These are phyloP conservation scores for Primulina tabacum DNA, from an alignment of 257 asterid genomes.

Conservation along the genomic window DNA sequence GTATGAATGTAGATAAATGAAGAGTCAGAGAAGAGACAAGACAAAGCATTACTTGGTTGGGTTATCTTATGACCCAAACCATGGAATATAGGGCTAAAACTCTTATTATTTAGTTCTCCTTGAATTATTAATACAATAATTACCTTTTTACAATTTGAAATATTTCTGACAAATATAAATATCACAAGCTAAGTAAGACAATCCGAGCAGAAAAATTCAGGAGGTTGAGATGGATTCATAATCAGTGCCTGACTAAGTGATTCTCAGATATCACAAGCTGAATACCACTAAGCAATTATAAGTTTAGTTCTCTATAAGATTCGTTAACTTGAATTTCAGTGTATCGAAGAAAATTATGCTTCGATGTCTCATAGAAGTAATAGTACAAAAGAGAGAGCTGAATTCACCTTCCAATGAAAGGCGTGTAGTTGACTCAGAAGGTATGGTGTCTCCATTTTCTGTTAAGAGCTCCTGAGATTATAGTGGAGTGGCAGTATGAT, in stretches of 20 bases:
- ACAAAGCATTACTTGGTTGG: neutral
- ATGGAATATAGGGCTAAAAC: neutral
- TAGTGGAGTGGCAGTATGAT: neutral
- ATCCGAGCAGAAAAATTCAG: neutral
- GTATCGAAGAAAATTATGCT: neutral
- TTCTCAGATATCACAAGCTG: neutral
- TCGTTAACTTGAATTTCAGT: too few relatives aligned
- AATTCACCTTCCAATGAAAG: slow-evolving; percentile 2
- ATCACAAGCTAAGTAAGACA: neutral
- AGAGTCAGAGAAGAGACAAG: neutral
- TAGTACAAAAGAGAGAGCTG: neutral
- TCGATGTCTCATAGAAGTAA: neutral
- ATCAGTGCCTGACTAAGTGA: neutral
- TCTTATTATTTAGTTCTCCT: neutral
- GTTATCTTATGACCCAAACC: neutral
- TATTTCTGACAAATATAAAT: neutral
- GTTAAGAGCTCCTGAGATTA: neutral
- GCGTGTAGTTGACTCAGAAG: neutral
- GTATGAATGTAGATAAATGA: neutral
- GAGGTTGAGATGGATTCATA: neutral
- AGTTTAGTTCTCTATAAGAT: neutral
- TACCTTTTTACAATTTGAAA: neutral
- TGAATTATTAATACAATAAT: too few relatives aligned
- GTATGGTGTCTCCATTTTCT: neutral
- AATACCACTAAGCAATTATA: neutral